Base-by-base conservation (phyloP, 2,329 filamentous ascomycete species). In the Monilinia aucupariae region DNA sequence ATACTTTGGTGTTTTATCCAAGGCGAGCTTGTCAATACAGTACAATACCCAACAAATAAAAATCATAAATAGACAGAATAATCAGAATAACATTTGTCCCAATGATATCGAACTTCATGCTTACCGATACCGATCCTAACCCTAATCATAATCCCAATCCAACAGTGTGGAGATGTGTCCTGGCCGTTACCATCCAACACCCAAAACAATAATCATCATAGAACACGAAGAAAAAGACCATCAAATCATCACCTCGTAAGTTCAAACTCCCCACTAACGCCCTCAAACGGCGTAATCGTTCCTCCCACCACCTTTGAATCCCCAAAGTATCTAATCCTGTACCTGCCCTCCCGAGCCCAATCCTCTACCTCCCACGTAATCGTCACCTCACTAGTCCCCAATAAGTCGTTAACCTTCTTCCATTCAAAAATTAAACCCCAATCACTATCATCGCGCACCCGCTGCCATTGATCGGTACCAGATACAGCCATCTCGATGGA, bases 361-460 rank as follows among this genome's bases (percentile, higher is more conserved):
- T 79, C 75, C 74, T 85, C 86, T 41, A 89, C 87, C 76, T 93
- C 89, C 93, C 93, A 97, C 55, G 82, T 82, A 60, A 96, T 81
- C 10, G 81, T 86, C 1, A 91, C 92, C 73, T 92, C 85, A 71
- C 91, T 96, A 41, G 87, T 86, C 0, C 88, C 92, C 27, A 91
- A 74, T 1, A 92, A 62, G 3, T 80, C 81, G 70, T 85, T 89
- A 2, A 84, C 88, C 47, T 92, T 80, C 69, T 84, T 83, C 93
- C 93, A 97, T 47, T 84, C 79, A 72, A 87, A 96, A 15, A 94
- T 81, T 22, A 97, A 76, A 65, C 85, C 86, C 92, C 92, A 97
- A 73, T 97, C 92, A 4, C 78, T 77, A 72, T 97, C 93, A 64
- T 86, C 84, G 20, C 85, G 81, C 3, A 94, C 82, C 48, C 78